phyloP scores from a whole-genome alignment of 129 eudicot genomes.

The Tanacetum coccineum region DNA sequence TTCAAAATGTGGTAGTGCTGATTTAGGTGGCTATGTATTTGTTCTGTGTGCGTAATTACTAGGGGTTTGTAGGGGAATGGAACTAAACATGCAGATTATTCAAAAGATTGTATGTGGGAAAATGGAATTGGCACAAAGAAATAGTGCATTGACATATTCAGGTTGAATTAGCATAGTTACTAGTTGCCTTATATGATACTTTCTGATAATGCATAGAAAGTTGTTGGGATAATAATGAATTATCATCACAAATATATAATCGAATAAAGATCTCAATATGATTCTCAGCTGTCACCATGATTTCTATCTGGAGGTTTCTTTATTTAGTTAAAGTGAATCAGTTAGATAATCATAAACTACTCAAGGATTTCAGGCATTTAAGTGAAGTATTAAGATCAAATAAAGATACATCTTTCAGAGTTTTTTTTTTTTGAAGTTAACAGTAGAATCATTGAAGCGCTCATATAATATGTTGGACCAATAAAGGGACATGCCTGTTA shows the following conservation, averaged over 20 bases:
- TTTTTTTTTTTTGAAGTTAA: background rate
- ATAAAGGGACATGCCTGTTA: background rate
- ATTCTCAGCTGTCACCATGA: background rate
- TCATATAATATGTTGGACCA: background rate
- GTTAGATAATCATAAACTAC: background rate
- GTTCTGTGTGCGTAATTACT: background rate
- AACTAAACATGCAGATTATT: background rate
- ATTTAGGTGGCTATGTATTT: background rate
- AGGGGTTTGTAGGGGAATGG: background rate
- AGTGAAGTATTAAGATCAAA: background rate
- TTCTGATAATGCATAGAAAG: background rate
- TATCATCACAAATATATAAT: background rate
- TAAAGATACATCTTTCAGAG: background rate
- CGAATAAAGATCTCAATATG: background rate
- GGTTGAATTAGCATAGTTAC: background rate
- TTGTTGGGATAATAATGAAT: background rate
- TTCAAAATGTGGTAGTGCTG: background rate
- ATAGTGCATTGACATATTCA: background rate
- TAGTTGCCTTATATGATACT: background rate
- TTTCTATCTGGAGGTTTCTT: background rate
- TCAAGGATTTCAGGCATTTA: background rate
- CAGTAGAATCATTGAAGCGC: background rate
- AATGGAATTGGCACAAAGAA: slow-evolving; percentile 1
- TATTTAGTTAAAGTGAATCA: background rate
- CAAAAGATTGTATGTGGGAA: background rate